phyloP scores from a whole-genome alignment of 257 asterid species.

The Eustoma russellianum region DNA sequence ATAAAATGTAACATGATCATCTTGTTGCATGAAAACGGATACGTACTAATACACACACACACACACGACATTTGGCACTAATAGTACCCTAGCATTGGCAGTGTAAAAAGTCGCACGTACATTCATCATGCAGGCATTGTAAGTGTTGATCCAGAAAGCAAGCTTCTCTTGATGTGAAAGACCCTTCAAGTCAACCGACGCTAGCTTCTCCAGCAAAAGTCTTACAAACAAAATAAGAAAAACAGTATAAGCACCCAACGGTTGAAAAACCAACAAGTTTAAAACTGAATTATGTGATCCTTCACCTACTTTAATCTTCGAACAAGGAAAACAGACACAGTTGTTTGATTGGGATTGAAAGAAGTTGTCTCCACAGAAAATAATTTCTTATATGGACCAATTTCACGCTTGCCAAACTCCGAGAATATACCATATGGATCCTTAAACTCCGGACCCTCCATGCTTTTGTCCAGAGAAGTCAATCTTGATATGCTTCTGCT shows the following conservation, averaged over 20 bases:
- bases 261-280: background rate
- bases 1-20: background rate
- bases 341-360: conserved; percentile 52
- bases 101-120: conserved; percentile 23
- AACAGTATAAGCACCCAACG: conserved; percentile 10
- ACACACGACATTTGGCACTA: background rate
- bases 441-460: conserved; percentile 23
- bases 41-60: background rate
- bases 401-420: conserved; percentile 52
- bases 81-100: background rate
- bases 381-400: conserved; percentile 69
- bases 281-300: background rate
- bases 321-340: conserved; percentile 49
- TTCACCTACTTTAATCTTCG: conserved; percentile 56
- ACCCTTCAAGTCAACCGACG: conserved; percentile 47
- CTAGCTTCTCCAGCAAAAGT: conserved; percentile 59
- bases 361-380: conserved; percentile 45
- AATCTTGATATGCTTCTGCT: conserved; percentile 27
- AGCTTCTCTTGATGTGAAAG: conserved; percentile 80
- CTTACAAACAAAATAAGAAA: conserved; percentile 27
- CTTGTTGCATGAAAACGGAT: background rate
- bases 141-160: conserved; percentile 90
- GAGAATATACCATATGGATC: conserved; percentile 61
- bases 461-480: conserved; percentile 22
- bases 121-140: conserved; percentile 96